Percentiles rank a stretch among this genome's conserved stretches.
Conservation (phyloP, 176 grass and related monocot genomes). For the Rhynchospora pubera region DNA sequence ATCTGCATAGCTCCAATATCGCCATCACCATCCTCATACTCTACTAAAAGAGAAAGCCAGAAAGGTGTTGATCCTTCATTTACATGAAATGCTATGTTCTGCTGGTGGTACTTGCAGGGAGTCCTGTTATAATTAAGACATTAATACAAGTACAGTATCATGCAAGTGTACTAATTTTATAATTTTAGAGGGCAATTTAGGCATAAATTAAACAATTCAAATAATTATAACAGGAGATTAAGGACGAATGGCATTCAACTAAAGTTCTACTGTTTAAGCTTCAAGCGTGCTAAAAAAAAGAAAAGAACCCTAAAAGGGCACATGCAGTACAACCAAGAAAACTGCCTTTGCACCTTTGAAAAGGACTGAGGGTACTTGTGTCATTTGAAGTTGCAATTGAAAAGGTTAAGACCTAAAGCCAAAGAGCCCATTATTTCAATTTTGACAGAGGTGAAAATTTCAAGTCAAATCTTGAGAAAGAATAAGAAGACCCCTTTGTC, state of each 20-base stretch:
- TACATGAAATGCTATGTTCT: constrained; percentile 87
- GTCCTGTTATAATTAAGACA: constrained; percentile 40
- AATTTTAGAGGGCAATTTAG: neutral
- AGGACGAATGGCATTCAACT: neutral
- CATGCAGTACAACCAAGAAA: neutral
- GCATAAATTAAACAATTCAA: constrained; percentile 4
- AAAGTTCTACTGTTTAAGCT: neutral
- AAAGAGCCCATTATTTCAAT: neutral
- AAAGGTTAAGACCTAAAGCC: constrained; percentile 9
- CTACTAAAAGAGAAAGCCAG: constrained; percentile 90
- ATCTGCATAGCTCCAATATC: constrained; percentile 97
- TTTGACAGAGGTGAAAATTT: constrained; percentile 4
- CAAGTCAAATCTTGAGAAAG: neutral
- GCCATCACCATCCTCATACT: constrained; percentile 89
- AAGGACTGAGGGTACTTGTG: neutral
- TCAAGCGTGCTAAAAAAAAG: constrained; percentile 17
- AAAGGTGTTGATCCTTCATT: constrained; percentile 86
- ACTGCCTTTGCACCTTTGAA: neutral
- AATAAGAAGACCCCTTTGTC: constrained; percentile 4
- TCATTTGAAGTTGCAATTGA: neutral
- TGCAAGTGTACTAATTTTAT: neutral
- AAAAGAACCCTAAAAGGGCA: constrained; percentile 4
- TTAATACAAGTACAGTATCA: neutral
- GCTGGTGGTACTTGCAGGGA: constrained; percentile 72
- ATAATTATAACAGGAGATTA: neutral